Percentiles rank a stretch among this genome's conserved stretches.
Conservation (phyloP, 2,329 filamentous ascomycete genomes). For the Sarocladium brachiariae region DNA sequence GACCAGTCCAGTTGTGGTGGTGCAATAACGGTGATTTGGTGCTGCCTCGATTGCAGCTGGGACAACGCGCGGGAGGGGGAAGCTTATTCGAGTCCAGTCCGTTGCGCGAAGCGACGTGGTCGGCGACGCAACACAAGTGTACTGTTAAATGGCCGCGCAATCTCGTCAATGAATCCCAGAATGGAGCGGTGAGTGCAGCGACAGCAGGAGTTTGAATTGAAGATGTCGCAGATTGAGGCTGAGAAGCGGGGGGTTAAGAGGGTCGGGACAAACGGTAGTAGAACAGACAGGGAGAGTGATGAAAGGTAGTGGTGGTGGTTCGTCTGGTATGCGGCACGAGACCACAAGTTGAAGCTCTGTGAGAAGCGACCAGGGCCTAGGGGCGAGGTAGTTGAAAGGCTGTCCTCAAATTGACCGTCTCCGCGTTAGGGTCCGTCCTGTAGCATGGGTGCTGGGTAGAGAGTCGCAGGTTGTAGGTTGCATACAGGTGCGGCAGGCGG, state of each 20-base stretch:
- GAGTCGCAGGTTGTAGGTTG: background rate
- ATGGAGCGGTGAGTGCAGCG: background rate
- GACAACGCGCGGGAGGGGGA: background rate
- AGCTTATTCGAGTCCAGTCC: background rate
- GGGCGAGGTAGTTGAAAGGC: slow-evolving; percentile 7
- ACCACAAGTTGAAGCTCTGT: slow-evolving; percentile 5
- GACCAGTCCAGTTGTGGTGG: background rate
- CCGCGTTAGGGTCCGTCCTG: slow-evolving; percentile 3
- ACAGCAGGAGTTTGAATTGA: background rate
- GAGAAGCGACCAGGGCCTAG: slow-evolving; percentile 4
- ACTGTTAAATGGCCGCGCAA: background rate
- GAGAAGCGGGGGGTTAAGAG: slow-evolving; percentile 4
- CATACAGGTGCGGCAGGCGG: slow-evolving; percentile 8
- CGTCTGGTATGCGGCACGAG: slow-evolving; percentile 7
- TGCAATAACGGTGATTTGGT: slow-evolving; percentile 4
- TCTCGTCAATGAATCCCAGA: background rate
- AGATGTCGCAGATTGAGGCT: slow-evolving; percentile 7
- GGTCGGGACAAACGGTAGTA: background rate
- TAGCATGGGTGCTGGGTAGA: background rate
- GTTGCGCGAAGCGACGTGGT: background rate
- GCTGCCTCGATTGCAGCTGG: background rate
- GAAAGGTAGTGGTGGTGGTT: background rate
- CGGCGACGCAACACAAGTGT: slow-evolving; percentile 1
- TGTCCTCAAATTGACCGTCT: background rate
- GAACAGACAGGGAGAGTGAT: background rate